Conservation (phyloP, 345 rosid genomes). For the Limnanthes douglasii region DNA sequence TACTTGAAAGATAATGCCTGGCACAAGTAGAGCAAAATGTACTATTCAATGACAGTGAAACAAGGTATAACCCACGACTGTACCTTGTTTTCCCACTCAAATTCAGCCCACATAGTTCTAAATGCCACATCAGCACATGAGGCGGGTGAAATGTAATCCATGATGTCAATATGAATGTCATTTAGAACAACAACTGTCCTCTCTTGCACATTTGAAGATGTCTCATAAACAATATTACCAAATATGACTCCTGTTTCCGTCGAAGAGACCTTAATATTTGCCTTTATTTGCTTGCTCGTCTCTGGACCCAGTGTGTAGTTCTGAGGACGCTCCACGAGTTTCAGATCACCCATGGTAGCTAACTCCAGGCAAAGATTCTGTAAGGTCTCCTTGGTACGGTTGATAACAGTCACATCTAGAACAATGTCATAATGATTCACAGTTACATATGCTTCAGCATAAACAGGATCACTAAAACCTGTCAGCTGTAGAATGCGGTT, state of each 20-base stretch:
- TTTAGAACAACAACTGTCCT: conserved; percentile 83
- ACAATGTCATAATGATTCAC: conserved; percentile 91
- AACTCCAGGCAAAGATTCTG: conserved; percentile 87
- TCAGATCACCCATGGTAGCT: conserved; percentile 99
- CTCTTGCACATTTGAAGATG: conserved; percentile 68
- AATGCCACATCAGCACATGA: conserved; percentile 73
- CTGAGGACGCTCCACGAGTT: conserved; percentile 91
- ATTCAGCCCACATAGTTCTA: conserved; percentile 97
- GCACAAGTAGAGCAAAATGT: too few relatives aligned
- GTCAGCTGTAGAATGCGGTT: conserved; percentile 93
- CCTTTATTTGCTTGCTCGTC: conserved; percentile 83
- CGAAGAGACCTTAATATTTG: conserved; percentile 93
- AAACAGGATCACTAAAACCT: conserved; percentile 91
- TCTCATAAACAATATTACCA: conserved; percentile 86
- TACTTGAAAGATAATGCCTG: too few relatives aligned
- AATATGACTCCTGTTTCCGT: conserved; percentile 94
- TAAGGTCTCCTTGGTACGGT: conserved; percentile 84
- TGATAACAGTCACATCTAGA: conserved; percentile 78
- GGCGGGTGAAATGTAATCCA: conserved; percentile 96
- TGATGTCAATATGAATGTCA: conserved; percentile 90
- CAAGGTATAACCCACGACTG: too few relatives aligned
- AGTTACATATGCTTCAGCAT: conserved; percentile 90
- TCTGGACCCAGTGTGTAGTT: conserved; percentile 90
- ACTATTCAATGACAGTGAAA: too few relatives aligned
- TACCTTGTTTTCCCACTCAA: conserved; percentile 99